Conservation (phyloP, 345 rosid species). For the Populus nigra region DNA sequence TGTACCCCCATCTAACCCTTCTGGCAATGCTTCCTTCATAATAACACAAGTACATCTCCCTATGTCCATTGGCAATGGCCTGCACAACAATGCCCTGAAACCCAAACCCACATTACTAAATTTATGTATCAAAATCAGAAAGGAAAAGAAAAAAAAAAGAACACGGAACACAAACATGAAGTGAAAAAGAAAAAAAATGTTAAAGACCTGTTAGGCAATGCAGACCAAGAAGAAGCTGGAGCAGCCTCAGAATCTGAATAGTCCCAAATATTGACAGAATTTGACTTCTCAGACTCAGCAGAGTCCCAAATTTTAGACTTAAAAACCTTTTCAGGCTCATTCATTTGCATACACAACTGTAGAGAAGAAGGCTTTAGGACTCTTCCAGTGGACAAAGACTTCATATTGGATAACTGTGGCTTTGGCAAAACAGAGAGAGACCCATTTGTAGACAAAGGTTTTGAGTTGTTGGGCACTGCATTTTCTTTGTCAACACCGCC, state of each 20-base stretch:
- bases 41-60: slow-evolving; percentile 88
- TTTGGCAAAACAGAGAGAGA: slow-evolving; percentile 28
- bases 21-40: slow-evolving; percentile 59
- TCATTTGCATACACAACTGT: slow-evolving; percentile 77
- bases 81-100: slow-evolving; percentile 71
- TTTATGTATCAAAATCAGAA: background rate
- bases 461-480: slow-evolving; percentile 32
- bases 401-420: slow-evolving; percentile 34
- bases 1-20: slow-evolving; percentile 52
- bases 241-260: slow-evolving; percentile 91
- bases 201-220: slow-evolving; percentile 70
- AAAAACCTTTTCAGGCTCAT: slow-evolving; percentile 53
- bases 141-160: background rate
- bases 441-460: slow-evolving; percentile 42
- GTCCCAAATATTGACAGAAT: slow-evolving; percentile 80
- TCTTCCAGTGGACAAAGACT: slow-evolving; percentile 54
- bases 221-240: slow-evolving; percentile 94
- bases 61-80: slow-evolving; percentile 82
- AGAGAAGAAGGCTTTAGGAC: slow-evolving; percentile 71
- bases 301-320: slow-evolving; percentile 58
- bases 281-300: slow-evolving; percentile 62
- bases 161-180: background rate
- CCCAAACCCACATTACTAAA: slow-evolving; percentile 4
- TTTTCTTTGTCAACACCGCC: slow-evolving; percentile 39
- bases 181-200: background rate